Conservation (phyloP, 208 protist species). For the Wallacemonas sp. region DNA sequence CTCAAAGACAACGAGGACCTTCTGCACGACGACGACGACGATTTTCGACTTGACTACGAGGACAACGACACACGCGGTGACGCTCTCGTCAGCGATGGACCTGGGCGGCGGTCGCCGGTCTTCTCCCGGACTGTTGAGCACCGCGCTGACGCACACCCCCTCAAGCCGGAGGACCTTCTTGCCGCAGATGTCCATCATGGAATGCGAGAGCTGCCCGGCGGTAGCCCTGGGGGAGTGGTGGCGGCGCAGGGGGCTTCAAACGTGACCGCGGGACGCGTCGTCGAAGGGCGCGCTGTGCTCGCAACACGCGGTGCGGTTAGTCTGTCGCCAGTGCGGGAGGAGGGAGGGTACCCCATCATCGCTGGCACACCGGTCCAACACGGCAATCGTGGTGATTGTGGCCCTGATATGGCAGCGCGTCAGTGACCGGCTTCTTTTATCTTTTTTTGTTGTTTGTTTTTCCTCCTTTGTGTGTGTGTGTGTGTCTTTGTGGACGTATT, state of each 20-base stretch:
- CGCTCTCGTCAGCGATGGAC: neutral
- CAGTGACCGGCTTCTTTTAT: no score
- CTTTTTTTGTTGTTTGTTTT: no score
- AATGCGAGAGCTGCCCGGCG: neutral
- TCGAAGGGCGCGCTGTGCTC: neutral
- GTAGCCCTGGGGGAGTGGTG: neutral
- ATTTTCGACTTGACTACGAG: neutral
- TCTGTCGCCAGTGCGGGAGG: neutral
- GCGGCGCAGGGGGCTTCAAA: neutral
- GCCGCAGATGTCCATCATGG: neutral
- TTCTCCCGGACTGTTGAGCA: constrained; percentile 6
- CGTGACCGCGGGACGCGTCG: neutral
- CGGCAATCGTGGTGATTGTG: neutral
- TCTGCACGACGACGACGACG: neutral
- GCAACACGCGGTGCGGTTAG: neutral
- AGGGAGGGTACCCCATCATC: neutral
- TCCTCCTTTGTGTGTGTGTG: no score
- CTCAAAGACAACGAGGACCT: neutral
- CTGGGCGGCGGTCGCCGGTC: no score
- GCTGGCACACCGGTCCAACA: neutral
- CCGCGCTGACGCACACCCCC: neutral
- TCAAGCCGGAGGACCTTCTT: neutral
- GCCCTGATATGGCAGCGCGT: neutral
- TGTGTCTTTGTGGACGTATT: no score
- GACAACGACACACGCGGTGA: neutral